phyloP scores from a whole-genome alignment of 176 grass and related monocot species.

The Phoenix roebelenii region DNA sequence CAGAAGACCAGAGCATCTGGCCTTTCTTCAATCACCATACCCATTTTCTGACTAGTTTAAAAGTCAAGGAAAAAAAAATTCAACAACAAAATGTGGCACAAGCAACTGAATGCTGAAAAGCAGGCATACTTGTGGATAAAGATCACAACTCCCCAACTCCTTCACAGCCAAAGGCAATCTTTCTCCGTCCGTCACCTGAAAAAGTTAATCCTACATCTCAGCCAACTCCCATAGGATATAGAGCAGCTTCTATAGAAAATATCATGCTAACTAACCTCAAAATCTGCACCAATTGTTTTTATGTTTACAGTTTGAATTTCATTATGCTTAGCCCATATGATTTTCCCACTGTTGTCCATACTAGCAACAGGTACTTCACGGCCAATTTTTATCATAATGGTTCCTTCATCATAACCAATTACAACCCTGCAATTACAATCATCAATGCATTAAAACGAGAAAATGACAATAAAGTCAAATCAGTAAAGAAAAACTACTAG shows the following conservation, averaged over 20 bases:
- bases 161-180: constrained; percentile 91
- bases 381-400: constrained; percentile 77
- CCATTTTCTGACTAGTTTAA: too few species aligned
- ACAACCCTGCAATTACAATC: constrained; percentile 20
- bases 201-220: constrained; percentile 4
- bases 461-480: neutral
- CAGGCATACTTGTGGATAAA: constrained; percentile 83
- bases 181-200: constrained; percentile 79
- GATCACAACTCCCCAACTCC: constrained; percentile 93
- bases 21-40: too few species aligned
- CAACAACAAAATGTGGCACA: neutral
- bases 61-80: too few species aligned
- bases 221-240: too few species aligned
- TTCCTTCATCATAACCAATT: constrained; percentile 73
- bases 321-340: constrained; percentile 61
- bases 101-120: neutral
- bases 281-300: constrained; percentile 24
- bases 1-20: too few species aligned
- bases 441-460: neutral
- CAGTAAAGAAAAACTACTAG: neutral
- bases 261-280: constrained; percentile 15
- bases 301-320: constrained; percentile 30
- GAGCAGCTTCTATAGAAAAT: neutral
- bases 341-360: constrained; percentile 65
- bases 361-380: constrained; percentile 58